Base-by-base conservation (phyloP, 1,139 yeast genomes). In the Magnusiomyces magnusii region DNA sequence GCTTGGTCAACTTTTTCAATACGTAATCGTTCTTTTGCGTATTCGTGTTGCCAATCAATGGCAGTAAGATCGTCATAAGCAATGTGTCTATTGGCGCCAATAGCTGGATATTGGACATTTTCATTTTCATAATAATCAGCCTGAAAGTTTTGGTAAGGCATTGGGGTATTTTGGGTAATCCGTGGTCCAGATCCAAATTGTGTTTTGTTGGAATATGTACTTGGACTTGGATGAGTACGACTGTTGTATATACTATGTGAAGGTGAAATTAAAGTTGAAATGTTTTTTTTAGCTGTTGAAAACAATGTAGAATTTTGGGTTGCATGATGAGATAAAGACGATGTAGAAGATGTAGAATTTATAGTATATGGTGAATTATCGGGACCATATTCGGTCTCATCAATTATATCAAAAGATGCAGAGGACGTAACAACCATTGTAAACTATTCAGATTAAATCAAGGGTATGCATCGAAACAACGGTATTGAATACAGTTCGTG, bases 41-140 rank as follows among this genome's bases (percentile, higher is more conserved):
- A 75, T 61, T 77, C 80, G 54, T 72, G 70, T 19, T 71, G 67
- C 80, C 80, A 77, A 54, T 77, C 79, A 15, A 77, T 77, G 9
- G 76, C 69, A 5, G 74, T 67, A 15, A 67, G 60, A 60, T 75
- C 70, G 23, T 67, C 69, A 60, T 77, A 76, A 2, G 65, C 52
- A 50, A 60, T 54, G 17, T 57, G 42, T 27, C 59, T 52, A 15
- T 61, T 51, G 19, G 42, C 47, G 9, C 56, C 57, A 21, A 24
- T 19, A 51, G 44, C 19, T n/a, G 44, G 44, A 39, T 10, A 39
- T 39, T 39, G 44, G 17, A 9, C 19, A 39, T n/a, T 19, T 9
- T 39, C 44, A 17, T n/a, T 19, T 9, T 39, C 19, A 3, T 39
- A 10, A 39, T 39, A 39, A 39, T 10, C 19, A 15, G 44, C 19